A percentile compares a stretch with the other conserved stretches of the same genome.
Conservation (phyloP, 1,284 basidiomycete species). For the Mycosarcoma mackinlayi region DNA sequence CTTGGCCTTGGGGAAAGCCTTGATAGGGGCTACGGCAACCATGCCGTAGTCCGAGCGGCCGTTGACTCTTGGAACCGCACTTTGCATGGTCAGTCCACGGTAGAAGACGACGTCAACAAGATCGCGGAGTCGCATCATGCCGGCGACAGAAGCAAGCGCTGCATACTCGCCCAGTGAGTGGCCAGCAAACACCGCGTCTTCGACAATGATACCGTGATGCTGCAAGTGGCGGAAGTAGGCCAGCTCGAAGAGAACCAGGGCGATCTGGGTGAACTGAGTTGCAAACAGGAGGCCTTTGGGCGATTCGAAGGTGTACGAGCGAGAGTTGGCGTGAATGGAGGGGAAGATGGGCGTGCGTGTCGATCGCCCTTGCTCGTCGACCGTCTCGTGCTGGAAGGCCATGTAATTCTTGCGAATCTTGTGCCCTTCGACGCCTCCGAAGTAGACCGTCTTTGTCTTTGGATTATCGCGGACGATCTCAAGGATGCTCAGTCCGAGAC, state of each 20-base stretch:
- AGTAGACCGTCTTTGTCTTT: conserved; percentile 84
- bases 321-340: conserved; percentile 38
- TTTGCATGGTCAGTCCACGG: conserved; percentile 93
- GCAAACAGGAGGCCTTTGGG: conserved; percentile 94
- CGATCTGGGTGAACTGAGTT: conserved; percentile 98
- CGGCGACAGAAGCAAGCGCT: conserved; percentile 93
- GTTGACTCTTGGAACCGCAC: conserved; percentile 38
- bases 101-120: conserved; percentile 97
- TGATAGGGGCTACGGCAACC: conserved; percentile 81
- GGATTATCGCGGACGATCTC: conserved; percentile 75
- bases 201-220: conserved; percentile 90
- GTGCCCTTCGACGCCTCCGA: conserved; percentile 98
- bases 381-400: conserved; percentile 91
- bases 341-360: conserved; percentile 59
- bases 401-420: conserved; percentile 97
- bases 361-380: conserved; percentile 89
- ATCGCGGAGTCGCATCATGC: conserved; percentile 81
- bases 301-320: conserved; percentile 89
- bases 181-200: conserved; percentile 90
- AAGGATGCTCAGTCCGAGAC: conserved; percentile 94
- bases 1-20: conserved; percentile 85
- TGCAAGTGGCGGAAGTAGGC: conserved; percentile 98
- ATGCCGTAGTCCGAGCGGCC: conserved; percentile 78
- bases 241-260: conserved; percentile 91
- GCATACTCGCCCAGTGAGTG: conserved; percentile 99